These are phyloP conservation scores for Umbilicus rupestris DNA, from an alignment of 164 flowering plant species.

Conservation along the genomic window DNA sequence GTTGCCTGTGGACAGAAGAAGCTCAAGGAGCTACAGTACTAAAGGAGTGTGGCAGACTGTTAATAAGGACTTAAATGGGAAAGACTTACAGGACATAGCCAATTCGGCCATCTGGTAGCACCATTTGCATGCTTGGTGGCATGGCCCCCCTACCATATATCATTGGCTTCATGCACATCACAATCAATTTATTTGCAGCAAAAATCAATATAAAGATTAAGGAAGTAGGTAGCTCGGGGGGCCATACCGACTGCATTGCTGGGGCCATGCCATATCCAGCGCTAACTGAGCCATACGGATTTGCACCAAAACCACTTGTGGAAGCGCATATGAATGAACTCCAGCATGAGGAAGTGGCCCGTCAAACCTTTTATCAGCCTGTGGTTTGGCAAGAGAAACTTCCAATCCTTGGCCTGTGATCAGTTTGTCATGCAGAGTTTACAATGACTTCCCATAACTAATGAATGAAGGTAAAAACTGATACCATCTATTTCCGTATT, in stretches of 20 bases:
- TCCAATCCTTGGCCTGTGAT: slow-evolving; percentile 63
- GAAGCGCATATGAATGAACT: slow-evolving; percentile 47
- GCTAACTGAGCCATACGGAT: slow-evolving; percentile 48
- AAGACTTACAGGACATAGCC: slow-evolving; percentile 81
- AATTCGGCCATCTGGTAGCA: slow-evolving; percentile 76
- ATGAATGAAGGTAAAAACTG: not conserved
- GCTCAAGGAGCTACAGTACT: not conserved
- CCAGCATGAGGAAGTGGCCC: slow-evolving; percentile 33
- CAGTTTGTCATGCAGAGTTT: not conserved
- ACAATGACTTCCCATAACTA: not conserved
- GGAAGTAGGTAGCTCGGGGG: not conserved
- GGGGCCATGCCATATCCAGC: slow-evolving; percentile 61
- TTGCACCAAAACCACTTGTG: slow-evolving; percentile 51
- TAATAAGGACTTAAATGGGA: not conserved
- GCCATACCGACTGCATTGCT: slow-evolving; percentile 39
- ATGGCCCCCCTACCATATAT: slow-evolving; percentile 65
- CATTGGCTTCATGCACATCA: slow-evolving; percentile 33
- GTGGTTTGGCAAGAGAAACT: slow-evolving; percentile 87
- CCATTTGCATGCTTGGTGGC: slow-evolving; percentile 82
- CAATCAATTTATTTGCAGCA: not conserved
- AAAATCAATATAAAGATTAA: not conserved
- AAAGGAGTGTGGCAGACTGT: not conserved
- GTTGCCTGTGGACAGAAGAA: slow-evolving; percentile 27
- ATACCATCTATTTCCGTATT: slow-evolving; percentile 68
- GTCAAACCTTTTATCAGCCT: slow-evolving; percentile 52